Conservation (phyloP, 164 flowering plant genomes). For the Annona squamosa region DNA sequence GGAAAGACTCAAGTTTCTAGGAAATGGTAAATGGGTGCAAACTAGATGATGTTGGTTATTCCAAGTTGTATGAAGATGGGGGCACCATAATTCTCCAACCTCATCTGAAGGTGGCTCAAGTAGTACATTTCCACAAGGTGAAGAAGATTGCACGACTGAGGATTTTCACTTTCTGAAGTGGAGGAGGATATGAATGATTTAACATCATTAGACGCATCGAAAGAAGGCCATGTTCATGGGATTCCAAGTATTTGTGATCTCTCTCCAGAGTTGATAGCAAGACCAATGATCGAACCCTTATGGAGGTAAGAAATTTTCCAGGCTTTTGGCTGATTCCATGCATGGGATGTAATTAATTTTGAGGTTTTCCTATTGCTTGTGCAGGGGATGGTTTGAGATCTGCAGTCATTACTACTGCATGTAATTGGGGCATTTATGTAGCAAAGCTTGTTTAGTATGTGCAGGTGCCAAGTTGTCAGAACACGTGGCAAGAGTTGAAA, state of each 20-base stretch:
- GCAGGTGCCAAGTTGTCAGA: conserved; percentile 33
- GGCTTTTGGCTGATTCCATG: not conserved
- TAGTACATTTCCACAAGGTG: too few relatives aligned
- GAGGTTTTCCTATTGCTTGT: not conserved
- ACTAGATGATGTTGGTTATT: not conserved
- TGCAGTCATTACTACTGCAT: conserved; percentile 7
- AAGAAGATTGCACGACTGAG: not conserved
- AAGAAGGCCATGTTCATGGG: not conserved
- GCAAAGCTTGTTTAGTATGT: conserved; percentile 32
- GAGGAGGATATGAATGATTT: not conserved
- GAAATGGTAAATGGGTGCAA: not conserved
- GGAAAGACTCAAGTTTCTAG: too few relatives aligned
- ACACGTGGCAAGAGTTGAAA: conserved; percentile 15
- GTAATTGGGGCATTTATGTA: conserved; percentile 41
- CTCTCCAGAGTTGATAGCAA: not conserved
- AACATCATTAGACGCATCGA: not conserved
- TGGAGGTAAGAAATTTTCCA: not conserved
- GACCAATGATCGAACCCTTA: not conserved
- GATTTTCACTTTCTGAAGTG: not conserved
- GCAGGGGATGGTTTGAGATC: conserved; percentile 39
- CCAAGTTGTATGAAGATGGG: not conserved
- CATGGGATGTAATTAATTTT: not conserved
- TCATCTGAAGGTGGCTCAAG: not conserved
- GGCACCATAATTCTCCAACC: not conserved
- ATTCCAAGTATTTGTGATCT: not conserved